Base-by-base conservation (phyloP, 2,329 filamentous ascomycete species). In the Biscogniauxia mediterranea region DNA sequence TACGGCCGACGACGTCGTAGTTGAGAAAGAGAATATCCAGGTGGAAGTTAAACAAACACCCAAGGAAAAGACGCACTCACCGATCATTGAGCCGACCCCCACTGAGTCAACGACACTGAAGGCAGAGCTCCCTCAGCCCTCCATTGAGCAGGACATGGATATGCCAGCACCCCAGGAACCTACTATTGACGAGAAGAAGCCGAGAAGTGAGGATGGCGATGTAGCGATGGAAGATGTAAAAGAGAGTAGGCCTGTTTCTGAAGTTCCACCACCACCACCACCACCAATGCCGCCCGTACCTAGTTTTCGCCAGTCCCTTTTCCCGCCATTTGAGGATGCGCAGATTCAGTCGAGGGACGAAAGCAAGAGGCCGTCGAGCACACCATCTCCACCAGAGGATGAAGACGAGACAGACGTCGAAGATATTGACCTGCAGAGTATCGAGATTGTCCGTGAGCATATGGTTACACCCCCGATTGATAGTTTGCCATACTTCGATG, bases 381-480 rank as follows among this genome's bases (percentile, higher is more conserved):
- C 79, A 7, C 80, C 81, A 3, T 83, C 81, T 3, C 81, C 80
- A 50, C 75, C 78, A 28, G 79, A 81, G 19, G 80, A 82, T 46
- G 81, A 82, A 55, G 82, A 84, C 56, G 81, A 82, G 54, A 85
- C 83, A 2, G 83, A 85, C 62, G 79, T 83, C 7, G 83, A 86
- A 55, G 82, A 81, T 51, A 77, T 83, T 46, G 78, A 83, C n/a
- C 79, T 77, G 46, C 75, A 80, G 62, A 78, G 79, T n/a, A 72
- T 82, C 25, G 80, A 82, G 50, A 75, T 77, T 5, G 78, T 83
- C 26, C 79, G 84, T 11, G 78, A 81, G 57, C 81, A 79, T 60
- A 82, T 83, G 73, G 72, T 75, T 21, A 87, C 85, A 1, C 85
- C 85, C 1, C 83, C 84, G 1, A 65, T 83, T 11, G 82, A 86